phyloP scores from a whole-genome alignment of 495 filamentous ascomycete species.

The Penicillium canariense region DNA sequence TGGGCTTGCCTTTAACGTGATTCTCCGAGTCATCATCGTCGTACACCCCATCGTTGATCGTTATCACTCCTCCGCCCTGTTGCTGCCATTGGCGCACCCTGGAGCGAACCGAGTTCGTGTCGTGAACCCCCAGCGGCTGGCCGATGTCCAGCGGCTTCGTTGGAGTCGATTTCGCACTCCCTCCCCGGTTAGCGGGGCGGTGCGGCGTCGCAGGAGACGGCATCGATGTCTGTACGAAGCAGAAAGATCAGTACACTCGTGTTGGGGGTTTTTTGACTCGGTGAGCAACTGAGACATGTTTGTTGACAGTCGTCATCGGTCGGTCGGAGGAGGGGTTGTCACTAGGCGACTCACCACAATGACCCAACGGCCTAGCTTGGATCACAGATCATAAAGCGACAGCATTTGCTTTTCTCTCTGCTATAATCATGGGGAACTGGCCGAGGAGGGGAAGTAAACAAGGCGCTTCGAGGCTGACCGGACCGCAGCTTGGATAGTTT shows the following conservation, averaged over 20 bases:
- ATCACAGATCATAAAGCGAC: conserved; percentile 5
- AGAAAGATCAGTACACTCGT: not conserved
- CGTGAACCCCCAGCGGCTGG: conserved; percentile 47
- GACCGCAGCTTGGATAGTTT: not conserved
- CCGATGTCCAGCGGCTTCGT: conserved; percentile 51
- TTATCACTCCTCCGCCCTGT: conserved; percentile 58
- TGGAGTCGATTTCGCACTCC: conserved; percentile 36
- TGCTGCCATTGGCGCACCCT: conserved; percentile 75
- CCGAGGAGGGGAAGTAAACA: conserved; percentile 20
- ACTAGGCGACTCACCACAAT: conserved; percentile 10
- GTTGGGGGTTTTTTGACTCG: conserved; percentile 15
- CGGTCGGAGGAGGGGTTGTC: conserved; percentile 3
- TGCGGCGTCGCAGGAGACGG: conserved; percentile 43
- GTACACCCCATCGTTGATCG: conserved; percentile 43
- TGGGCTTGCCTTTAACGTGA: conserved; percentile 26
- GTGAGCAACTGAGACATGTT: conserved; percentile 15
- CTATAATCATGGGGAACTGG: not conserved
- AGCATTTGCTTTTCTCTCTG: conserved; percentile 18
- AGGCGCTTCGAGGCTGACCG: conserved; percentile 8
- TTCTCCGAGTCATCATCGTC: conserved; percentile 41
- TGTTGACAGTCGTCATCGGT: conserved; percentile 12
- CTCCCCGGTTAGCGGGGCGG: conserved; percentile 41
- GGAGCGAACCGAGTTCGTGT: conserved; percentile 62
- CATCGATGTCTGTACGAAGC: conserved; percentile 39
- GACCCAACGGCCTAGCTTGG: conserved; percentile 6